Conservation (phyloP, 2,329 filamentous ascomycete genomes). For the Cladosporium sp. region DNA sequence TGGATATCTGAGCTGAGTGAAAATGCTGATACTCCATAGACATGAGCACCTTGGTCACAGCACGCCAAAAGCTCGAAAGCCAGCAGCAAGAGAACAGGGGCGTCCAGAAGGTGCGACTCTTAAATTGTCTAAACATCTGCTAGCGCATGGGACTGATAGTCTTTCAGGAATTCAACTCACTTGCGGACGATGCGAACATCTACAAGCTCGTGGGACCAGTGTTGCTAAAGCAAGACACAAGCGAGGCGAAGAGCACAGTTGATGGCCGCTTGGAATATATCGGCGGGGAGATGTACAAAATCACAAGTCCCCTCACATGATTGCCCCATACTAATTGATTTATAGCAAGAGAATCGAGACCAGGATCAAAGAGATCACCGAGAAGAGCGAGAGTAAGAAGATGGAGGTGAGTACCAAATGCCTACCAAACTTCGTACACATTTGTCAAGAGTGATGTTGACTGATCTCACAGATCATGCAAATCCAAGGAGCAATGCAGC, state of each 20-base stretch:
- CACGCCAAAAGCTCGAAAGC: slow-evolving; percentile 87
- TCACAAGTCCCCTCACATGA: background rate
- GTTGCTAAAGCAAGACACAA: slow-evolving; percentile 88
- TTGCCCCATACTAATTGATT: slow-evolving; percentile 14
- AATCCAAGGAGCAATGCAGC: slow-evolving; percentile 46
- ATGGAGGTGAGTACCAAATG: slow-evolving; percentile 56
- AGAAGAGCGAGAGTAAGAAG: slow-evolving; percentile 66
- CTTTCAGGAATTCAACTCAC: slow-evolving; percentile 73
- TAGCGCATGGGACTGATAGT: background rate
- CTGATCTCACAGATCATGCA: slow-evolving; percentile 44
- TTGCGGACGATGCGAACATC: slow-evolving; percentile 82
- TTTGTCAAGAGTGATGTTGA: slow-evolving; percentile 11
- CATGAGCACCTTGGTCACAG: slow-evolving; percentile 72
- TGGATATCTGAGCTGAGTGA: background rate
- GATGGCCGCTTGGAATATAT: slow-evolving; percentile 92
- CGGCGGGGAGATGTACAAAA: slow-evolving; percentile 77
- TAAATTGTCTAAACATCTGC: slow-evolving; percentile 18
- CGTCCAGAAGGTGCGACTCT: slow-evolving; percentile 69
- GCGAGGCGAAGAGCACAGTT: slow-evolving; percentile 87
- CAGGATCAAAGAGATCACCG: slow-evolving; percentile 65
- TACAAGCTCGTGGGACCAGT: slow-evolving; percentile 96
- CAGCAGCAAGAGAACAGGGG: slow-evolving; percentile 91
- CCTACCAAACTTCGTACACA: background rate
- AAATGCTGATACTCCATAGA: slow-evolving; percentile 56
- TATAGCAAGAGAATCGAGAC: slow-evolving; percentile 66